Conservation (phyloP, 2,329 filamentous ascomycete genomes). For the Mycosphaerella sp. region DNA sequence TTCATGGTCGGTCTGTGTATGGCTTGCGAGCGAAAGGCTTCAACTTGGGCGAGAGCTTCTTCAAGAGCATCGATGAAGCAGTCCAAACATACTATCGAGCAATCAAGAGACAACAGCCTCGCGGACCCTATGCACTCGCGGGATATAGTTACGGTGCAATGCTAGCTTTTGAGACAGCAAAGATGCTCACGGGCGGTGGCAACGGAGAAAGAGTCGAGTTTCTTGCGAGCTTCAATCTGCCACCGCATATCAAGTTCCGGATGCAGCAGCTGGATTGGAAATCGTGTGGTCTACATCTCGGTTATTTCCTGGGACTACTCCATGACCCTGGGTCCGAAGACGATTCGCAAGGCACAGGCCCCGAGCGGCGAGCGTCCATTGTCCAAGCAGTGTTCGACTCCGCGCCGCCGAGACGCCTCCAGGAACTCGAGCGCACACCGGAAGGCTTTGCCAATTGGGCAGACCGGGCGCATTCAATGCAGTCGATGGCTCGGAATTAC, state of each 20-base stretch:
- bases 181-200: constrained; percentile 36
- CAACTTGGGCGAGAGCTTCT: constrained; percentile 36
- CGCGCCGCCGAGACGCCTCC: background rate
- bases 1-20: constrained; percentile 43
- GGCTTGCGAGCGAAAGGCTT: constrained; percentile 44
- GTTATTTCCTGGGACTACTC: constrained; percentile 39
- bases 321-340: constrained; percentile 17
- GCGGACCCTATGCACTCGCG: constrained; percentile 47
- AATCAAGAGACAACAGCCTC: constrained; percentile 41
- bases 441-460: constrained; percentile 4
- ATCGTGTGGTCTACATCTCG: constrained; percentile 38
- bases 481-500: constrained; percentile 29
- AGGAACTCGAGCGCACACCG: background rate
- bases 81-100: constrained; percentile 38
- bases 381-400: background rate
- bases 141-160: constrained; percentile 49
- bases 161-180: constrained; percentile 48
- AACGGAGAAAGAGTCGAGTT: constrained; percentile 35
- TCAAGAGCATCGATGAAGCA: constrained; percentile 37
- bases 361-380: background rate
- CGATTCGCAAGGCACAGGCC: background rate
- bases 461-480: constrained; percentile 7
- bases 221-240: constrained; percentile 43
- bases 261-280: constrained; percentile 40
- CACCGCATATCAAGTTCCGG: constrained; percentile 44